A percentile compares a stretch with the other conserved stretches of the same genome.
These are phyloP conservation scores for Mrakia hoshinonis DNA, from an alignment of 768 basidiomycete species.

Conservation along the genomic window DNA sequence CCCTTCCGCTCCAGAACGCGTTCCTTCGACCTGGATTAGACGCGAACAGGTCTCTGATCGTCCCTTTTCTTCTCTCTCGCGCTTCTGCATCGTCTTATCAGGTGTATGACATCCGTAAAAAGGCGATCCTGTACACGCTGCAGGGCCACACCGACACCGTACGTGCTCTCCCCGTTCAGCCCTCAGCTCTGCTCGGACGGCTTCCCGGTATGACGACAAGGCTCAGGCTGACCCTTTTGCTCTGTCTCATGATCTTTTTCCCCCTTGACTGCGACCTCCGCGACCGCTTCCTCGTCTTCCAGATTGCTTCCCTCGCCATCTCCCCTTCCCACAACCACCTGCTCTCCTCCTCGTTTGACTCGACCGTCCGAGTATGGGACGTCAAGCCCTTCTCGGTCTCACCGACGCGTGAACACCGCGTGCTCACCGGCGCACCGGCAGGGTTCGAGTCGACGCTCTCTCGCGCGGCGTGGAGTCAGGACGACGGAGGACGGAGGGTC, in stretches of 20 bases:
- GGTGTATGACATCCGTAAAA: conserved; percentile 85
- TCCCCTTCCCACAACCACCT: conserved; percentile 82
- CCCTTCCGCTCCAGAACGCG: not conserved
- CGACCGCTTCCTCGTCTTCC: not conserved
- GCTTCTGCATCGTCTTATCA: conserved; percentile 36
- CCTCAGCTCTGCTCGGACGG: not conserved
- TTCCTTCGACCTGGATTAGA: not conserved
- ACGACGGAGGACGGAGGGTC: conserved; percentile 39
- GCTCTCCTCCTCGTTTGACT: conserved; percentile 83
- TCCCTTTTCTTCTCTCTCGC: conserved; percentile 4
- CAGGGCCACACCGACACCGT: conserved; percentile 76
- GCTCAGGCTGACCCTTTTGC: not conserved
- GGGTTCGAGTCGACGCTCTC: conserved; percentile 85
- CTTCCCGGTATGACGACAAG: not conserved
- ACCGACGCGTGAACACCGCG: conserved; percentile 68
- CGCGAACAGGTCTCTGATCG: not conserved
- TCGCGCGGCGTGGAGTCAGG: conserved; percentile 67
- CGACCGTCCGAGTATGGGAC: conserved; percentile 80
- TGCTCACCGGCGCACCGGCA: conserved; percentile 64
- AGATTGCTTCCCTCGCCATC: conserved; percentile 77
- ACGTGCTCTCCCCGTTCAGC: conserved; percentile 20
- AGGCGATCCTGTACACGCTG: conserved; percentile 68
- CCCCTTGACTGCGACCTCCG: not conserved
- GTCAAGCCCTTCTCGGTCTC: conserved; percentile 86
- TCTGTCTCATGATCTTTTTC: not conserved